These are phyloP conservation scores for Bipolaris oryzae DNA, from an alignment of 2,329 filamentous ascomycete species.

Conservation along the genomic window DNA sequence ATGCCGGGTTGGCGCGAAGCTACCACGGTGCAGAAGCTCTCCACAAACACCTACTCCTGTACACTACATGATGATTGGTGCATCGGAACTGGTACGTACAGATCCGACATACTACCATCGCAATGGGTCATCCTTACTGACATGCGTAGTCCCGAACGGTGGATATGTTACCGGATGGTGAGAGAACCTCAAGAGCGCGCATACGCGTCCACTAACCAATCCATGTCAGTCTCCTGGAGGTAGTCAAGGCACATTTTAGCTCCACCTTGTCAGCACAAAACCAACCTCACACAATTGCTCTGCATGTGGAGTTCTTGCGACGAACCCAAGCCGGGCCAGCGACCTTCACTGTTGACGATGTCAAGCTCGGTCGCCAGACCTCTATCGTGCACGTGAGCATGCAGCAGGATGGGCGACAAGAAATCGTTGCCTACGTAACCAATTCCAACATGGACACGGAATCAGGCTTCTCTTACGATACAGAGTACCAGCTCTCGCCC, in stretches of 20 bases:
- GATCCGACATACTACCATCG: neutral
- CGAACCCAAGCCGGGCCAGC: conserved; percentile 65
- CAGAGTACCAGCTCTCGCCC: conserved; percentile 60
- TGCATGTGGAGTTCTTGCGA: conserved; percentile 70
- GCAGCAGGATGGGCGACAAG: conserved; percentile 62
- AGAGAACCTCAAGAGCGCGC: neutral
- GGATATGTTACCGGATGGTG: conserved; percentile 67
- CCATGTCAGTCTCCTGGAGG: conserved; percentile 58
- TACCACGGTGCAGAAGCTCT: conserved; percentile 55
- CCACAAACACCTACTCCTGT: conserved; percentile 64
- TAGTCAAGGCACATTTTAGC: conserved; percentile 64
- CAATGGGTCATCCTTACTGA: conserved; percentile 6
- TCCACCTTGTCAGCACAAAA: conserved; percentile 63
- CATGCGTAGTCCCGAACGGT: conserved; percentile 67
- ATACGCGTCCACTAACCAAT: conserved; percentile 1
- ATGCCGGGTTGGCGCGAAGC: conserved; percentile 55
- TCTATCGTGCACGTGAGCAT: conserved; percentile 68
- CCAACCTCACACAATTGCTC: conserved; percentile 67
- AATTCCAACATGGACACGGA: conserved; percentile 67
- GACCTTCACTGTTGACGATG: conserved; percentile 64
- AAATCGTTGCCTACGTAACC: conserved; percentile 69
- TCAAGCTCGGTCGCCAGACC: conserved; percentile 68
- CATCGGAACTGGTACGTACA: conserved; percentile 64
- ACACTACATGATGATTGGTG: conserved; percentile 65
- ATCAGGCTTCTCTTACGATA: conserved; percentile 62